Evolutionary conservation across 108 stramenopile species (phyloP), one percentile per base, ranked within the genome.

Genomic region (Discostella pseudostelligera): DNA sequence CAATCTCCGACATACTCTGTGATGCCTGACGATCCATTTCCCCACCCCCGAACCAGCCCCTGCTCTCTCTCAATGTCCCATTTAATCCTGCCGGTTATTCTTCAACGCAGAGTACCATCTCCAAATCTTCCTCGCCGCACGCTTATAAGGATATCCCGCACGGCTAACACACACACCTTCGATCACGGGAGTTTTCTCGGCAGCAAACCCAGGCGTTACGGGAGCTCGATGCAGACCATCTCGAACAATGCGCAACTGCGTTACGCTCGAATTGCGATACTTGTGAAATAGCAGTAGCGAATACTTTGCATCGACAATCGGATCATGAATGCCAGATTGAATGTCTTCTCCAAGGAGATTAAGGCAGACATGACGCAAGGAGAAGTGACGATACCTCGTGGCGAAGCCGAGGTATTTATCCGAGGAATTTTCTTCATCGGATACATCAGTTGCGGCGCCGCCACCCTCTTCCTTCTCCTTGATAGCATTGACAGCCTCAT

Each of bases 271-370:
- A 47, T 81, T 67, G 46, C 70, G 75, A 49, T 81, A 81, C 76
- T 81, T 81, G 55, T 74, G 61, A 50, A 78, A 81, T 25, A 81
- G 65, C 21, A 46, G 35, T 28, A 81, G 67, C 13, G 72, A 74
- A 53, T 78, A 81, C 24, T 46, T 40, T 9, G 80, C 80, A 61
- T 81, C 80, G 16, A 45, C 55, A 21, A 78, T 64, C n/a, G 93
- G 93, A 68, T 92, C 86, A 78, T 95, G 93, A 10, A 88, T 45
- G 13, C 86, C 90, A 26, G 71, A 74, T 75, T 95, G 80, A 63
- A 81, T 78, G 46, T 81, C 80, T 26, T 62, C 72, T 8, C 59
- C 56, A 45, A 77, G 59, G 12, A 81, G 59, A 36, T 72, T 71
- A 29, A 81, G 36, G 67, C 70, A 76, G 17, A 69, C 68, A 53